These are phyloP conservation scores for Claviceps quebecensis DNA, from an alignment of 2,329 filamentous ascomycete species.

Conservation along the genomic window DNA sequence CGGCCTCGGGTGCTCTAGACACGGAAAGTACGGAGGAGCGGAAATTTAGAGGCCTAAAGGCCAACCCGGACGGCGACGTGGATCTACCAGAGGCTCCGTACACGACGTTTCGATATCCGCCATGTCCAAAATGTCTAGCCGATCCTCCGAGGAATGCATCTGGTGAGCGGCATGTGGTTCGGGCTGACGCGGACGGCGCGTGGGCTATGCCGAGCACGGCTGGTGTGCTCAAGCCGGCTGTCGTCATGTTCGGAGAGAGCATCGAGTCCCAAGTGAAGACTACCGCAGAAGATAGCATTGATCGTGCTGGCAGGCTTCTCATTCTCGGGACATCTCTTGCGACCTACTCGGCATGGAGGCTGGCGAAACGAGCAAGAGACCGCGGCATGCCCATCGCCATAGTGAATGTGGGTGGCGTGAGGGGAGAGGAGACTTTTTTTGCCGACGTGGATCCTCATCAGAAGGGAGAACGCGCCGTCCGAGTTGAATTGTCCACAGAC, in stretches of 20 bases:
- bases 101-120: constrained; percentile 77
- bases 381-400: constrained; percentile 75
- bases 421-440: constrained; percentile 65
- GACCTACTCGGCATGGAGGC: constrained; percentile 86
- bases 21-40: constrained; percentile 63
- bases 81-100: constrained; percentile 81
- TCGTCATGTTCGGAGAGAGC: constrained; percentile 93
- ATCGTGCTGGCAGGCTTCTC: constrained; percentile 59
- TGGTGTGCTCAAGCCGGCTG: constrained; percentile 80
- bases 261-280: constrained; percentile 56
- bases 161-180: constrained; percentile 42
- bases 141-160: constrained; percentile 43
- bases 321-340: constrained; percentile 82
- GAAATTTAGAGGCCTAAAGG: constrained; percentile 54
- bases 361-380: constrained; percentile 73
- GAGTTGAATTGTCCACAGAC: constrained; percentile 45
- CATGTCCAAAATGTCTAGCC: constrained; percentile 67
- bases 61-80: constrained; percentile 91
- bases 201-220: constrained; percentile 53
- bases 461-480: constrained; percentile 35
- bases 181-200: constrained; percentile 68
- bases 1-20: constrained; percentile 60
- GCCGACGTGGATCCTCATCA: constrained; percentile 37
- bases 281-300: constrained; percentile 66
- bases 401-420: constrained; percentile 73